Base-by-base conservation (phyloP, 768 basidiomycete genomes). In the Agrocybe praecox region DNA sequence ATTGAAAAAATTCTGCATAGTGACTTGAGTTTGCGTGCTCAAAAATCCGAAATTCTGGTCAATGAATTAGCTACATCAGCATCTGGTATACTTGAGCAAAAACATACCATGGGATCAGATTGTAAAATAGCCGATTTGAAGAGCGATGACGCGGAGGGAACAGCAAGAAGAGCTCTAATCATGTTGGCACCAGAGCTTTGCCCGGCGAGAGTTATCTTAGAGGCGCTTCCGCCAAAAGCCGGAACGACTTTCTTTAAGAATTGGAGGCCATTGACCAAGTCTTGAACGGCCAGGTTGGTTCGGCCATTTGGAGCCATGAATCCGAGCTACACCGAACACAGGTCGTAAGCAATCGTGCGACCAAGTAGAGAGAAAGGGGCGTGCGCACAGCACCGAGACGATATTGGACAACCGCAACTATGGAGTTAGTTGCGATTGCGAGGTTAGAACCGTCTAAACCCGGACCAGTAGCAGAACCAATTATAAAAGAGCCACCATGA, bases 361-460 rank as follows among this genome's bases (percentile, higher is more conserved):
- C 36, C 32, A 53, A 48, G 19, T 17, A 17, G 52, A 29, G 6
- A 22, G 29, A 21, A 55, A n/a, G n/a, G n/a, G n/a, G n/a, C n/a
- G n/a, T n/a, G n/a, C 87, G 61, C 67, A 92, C 85, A 56, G 83
- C 83, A 45, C 90, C 92, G n/a, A 91, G 78, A 49, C 94, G 85
- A 66, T 95, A 94, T 68, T 95, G 93, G 23, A 93, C 76, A 15
- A 92, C 86, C 8, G 86, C 87, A 17, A 95, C 90, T 53, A 95
- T 87, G 6, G 91, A 87, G 46, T 84, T 78, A 6, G 89, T 89
- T 1, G 83, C 81, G 22, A 79, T 65, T 0, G 92, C 92, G 15
- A 95, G 81, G 4, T 79, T 82, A 7, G 89, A 88, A 1, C 91
- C 93, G 68, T 94, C 90, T 11, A 96, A 73, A 26, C 87, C 90